These are phyloP conservation scores for Hyphodiscus hymeniophilus DNA, from an alignment of 495 filamentous ascomycete genomes.

Conservation along the genomic window DNA sequence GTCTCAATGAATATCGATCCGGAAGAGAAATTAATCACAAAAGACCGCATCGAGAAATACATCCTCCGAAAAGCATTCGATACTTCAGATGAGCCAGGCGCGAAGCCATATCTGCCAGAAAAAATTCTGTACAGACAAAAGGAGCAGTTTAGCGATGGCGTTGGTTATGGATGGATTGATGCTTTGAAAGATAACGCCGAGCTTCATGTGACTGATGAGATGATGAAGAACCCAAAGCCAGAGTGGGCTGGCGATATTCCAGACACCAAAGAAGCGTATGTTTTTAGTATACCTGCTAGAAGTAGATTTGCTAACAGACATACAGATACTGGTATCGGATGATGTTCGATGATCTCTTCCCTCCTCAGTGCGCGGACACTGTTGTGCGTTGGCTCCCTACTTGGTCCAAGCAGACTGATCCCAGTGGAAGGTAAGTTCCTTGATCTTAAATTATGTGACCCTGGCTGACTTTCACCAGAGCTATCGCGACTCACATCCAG, in stretches of 20 bases:
- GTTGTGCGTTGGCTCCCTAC: slow-evolving; percentile 97
- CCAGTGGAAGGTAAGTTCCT: slow-evolving; percentile 50
- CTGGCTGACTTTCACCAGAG: slow-evolving; percentile 36
- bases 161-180: slow-evolving; percentile 99
- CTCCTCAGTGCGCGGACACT: slow-evolving; percentile 78
- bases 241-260: slow-evolving; percentile 90
- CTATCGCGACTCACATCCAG: slow-evolving; percentile 59
- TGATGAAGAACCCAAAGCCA: slow-evolving; percentile 92
- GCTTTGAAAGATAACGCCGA: slow-evolving; percentile 90
- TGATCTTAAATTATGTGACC: too few species aligned
- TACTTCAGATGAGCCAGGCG: slow-evolving; percentile 71
- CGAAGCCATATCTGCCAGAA: slow-evolving; percentile 78
- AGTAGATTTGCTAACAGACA: slow-evolving; percentile 14
- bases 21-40: slow-evolving; percentile 86
- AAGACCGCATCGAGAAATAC: slow-evolving; percentile 91
- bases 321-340: slow-evolving; percentile 83
- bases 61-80: slow-evolving; percentile 96
- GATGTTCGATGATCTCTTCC: slow-evolving; percentile 99
- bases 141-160: slow-evolving; percentile 97
- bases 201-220: slow-evolving; percentile 82
- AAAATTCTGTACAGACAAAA: slow-evolving; percentile 98
- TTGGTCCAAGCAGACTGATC: slow-evolving; percentile 93
- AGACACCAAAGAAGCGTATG: slow-evolving; percentile 91
- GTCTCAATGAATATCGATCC: slow-evolving; percentile 88
- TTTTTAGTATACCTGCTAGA: slow-evolving; percentile 16